A percentile compares a stretch with the other conserved stretches of the same genome.
Evolutionary conservation across 345 rosid genomes (phyloP).

Genomic region (Pelargonium nanum): DNA sequence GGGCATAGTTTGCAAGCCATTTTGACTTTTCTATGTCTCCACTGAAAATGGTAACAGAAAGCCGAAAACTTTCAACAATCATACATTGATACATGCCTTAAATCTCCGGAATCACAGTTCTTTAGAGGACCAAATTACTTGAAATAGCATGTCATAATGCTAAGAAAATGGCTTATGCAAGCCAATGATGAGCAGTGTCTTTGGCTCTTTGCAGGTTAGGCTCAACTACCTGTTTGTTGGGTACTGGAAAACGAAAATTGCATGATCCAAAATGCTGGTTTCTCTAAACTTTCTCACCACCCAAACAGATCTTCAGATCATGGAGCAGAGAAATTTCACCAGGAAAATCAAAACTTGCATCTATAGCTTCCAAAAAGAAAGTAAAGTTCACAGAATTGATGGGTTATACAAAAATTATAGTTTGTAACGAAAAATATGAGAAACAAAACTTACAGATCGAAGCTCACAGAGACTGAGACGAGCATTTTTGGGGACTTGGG

Average conservation of each 20-base stretch:
- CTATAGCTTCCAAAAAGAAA: not conserved
- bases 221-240: not conserved
- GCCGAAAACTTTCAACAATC: too few relatives aligned
- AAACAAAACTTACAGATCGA: slow-evolving; percentile 1
- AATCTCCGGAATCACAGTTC: too few relatives aligned
- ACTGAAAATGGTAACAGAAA: too few relatives aligned
- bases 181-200: not conserved
- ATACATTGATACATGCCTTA: not conserved
- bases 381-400: too few relatives aligned
- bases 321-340: too few relatives aligned
- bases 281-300: not conserved
- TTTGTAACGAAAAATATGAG: not conserved
- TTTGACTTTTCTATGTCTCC: not conserved
- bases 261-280: not conserved
- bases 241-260: not conserved
- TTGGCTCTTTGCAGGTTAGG: not conserved
- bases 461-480: not conserved
- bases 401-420: not conserved
- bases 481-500: not conserved
- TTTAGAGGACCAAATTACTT: too few relatives aligned
- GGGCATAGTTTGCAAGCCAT: not conserved
- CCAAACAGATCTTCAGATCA: not conserved
- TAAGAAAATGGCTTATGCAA: too few relatives aligned
- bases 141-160: not conserved
- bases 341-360: not conserved